Conservation (phyloP, 805 yeast genomes). For the Lipomyces yamadae region DNA sequence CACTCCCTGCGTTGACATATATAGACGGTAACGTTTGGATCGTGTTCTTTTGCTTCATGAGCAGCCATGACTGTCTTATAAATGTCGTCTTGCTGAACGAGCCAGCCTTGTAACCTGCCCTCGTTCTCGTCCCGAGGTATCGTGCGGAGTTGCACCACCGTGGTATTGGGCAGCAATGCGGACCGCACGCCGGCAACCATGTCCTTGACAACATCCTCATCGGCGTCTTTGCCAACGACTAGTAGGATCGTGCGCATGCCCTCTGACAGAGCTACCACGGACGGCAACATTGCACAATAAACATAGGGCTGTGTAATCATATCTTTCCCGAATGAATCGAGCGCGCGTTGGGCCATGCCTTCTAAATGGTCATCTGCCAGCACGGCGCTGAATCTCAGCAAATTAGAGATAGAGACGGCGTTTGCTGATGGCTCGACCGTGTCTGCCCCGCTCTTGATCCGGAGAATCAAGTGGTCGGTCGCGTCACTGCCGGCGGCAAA, state of each 20-base stretch:
- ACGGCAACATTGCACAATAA: slow-evolving; percentile 24
- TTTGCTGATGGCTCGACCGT: slow-evolving; percentile 49
- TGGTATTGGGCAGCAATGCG: slow-evolving; percentile 20
- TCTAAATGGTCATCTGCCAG: slow-evolving; percentile 29
- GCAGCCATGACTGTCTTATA: slow-evolving; percentile 13
- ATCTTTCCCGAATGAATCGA: slow-evolving; percentile 26
- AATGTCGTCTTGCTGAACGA: slow-evolving; percentile 19
- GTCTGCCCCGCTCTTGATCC: slow-evolving; percentile 48
- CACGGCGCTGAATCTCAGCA: slow-evolving; percentile 41
- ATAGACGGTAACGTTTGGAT: slow-evolving; percentile 11
- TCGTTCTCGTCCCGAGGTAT: slow-evolving; percentile 12
- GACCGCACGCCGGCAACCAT: slow-evolving; percentile 14
- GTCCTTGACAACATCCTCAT: background rate
- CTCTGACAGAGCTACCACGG: slow-evolving; percentile 23
- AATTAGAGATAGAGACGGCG: slow-evolving; percentile 45
- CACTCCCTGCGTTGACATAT: slow-evolving; percentile 28
- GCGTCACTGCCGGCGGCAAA: slow-evolving; percentile 40
- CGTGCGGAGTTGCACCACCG: slow-evolving; percentile 15
- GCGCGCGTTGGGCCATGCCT: slow-evolving; percentile 24
- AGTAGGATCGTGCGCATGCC: slow-evolving; percentile 31
- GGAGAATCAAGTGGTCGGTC: slow-evolving; percentile 40
- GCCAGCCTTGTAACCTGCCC: slow-evolving; percentile 19
- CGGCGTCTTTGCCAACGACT: slow-evolving; percentile 12
- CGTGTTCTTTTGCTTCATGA: slow-evolving; percentile 6
- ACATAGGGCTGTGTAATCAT: slow-evolving; percentile 28